Conservation (phyloP, 192 early-diverging fungal species). For the Backusella mclennaniae region DNA sequence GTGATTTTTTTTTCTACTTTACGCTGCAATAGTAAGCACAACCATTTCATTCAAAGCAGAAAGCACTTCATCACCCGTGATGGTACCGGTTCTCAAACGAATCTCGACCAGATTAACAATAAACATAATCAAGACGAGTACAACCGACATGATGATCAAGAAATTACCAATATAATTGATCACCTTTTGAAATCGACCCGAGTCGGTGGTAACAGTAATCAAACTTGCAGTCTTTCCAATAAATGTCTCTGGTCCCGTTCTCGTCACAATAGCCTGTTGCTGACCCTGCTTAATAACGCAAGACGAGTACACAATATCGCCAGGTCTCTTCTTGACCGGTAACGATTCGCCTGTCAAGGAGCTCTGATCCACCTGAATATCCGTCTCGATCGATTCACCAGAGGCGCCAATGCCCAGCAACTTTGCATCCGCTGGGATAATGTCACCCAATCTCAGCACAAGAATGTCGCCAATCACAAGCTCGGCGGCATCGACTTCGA, state of each 20-base stretch:
- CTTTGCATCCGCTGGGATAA: conserved; percentile 69
- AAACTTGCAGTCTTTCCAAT: conserved; percentile 73
- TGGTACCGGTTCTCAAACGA: conserved; percentile 28
- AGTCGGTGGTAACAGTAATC: conserved; percentile 65
- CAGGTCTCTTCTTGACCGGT: conserved; percentile 54
- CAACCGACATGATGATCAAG: conserved; percentile 58
- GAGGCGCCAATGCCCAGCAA: conserved; percentile 49
- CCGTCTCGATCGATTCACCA: conserved; percentile 51
- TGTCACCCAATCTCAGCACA: conserved; percentile 70
- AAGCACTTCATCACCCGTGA: conserved; percentile 56
- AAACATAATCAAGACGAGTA: conserved; percentile 58
- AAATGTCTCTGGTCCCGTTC: conserved; percentile 71
- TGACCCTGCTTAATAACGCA: conserved; percentile 74
- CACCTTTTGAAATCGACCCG: conserved; percentile 78
- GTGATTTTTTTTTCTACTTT: neutral
- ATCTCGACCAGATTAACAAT: conserved; percentile 30
- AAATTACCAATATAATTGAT: conserved; percentile 79
- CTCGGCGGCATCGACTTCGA: conserved; percentile 46
- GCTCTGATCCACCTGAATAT: conserved; percentile 70
- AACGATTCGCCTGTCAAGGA: conserved; percentile 77
- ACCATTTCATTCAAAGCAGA: conserved; percentile 60
- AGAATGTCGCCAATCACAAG: conserved; percentile 75
- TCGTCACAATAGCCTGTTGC: conserved; percentile 65
- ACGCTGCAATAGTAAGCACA: conserved; percentile 71
- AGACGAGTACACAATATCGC: conserved; percentile 65